Conservation (phyloP, 2,329 filamentous ascomycete species). For the Fusarium torulosum region DNA sequence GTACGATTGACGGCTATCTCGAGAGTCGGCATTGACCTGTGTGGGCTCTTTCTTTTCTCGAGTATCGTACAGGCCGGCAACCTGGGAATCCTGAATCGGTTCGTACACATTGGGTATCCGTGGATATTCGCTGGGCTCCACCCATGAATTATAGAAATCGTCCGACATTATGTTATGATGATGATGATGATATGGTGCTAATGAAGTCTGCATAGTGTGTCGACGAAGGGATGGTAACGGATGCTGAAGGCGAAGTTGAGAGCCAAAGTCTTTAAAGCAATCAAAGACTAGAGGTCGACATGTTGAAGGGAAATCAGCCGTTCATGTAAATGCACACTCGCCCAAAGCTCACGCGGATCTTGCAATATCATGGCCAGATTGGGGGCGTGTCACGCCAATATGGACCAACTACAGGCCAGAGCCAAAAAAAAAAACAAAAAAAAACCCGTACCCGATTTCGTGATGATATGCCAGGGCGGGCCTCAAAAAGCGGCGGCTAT, state of each 20-base stretch:
- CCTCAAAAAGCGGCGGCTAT: constrained; percentile 36
- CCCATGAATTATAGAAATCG: constrained; percentile 36
- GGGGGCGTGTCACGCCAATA: constrained; percentile 32
- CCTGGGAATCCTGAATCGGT: constrained; percentile 25
- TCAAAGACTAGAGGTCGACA: constrained; percentile 1
- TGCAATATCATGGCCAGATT: constrained; percentile 32
- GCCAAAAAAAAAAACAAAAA: constrained; percentile 4
- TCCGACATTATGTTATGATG: constrained; percentile 27
- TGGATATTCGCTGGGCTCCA: constrained; percentile 36
- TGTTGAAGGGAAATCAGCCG: constrained; percentile 8
- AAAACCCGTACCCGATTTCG: constrained; percentile 16
- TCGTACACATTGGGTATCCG: constrained; percentile 45
- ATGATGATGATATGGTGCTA: constrained; percentile 25
- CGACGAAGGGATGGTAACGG: background rate
- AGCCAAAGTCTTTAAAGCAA: constrained; percentile 12
- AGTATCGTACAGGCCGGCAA: constrained; percentile 9
- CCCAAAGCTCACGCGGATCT: constrained; percentile 40
- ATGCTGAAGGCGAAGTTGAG: background rate
- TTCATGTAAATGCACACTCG: constrained; percentile 34
- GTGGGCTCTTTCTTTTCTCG: constrained; percentile 19
- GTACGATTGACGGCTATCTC: constrained; percentile 10
- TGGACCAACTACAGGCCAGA: constrained; percentile 28
- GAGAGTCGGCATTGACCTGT: constrained; percentile 1
- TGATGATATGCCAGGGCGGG: constrained; percentile 25
- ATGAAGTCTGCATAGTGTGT: constrained; percentile 18